Percentiles rank a stretch among this genome's conserved stretches.
Evolutionary conservation across 108 stramenopile species (phyloP).

Genomic region (Skeletonema grethae): DNA sequence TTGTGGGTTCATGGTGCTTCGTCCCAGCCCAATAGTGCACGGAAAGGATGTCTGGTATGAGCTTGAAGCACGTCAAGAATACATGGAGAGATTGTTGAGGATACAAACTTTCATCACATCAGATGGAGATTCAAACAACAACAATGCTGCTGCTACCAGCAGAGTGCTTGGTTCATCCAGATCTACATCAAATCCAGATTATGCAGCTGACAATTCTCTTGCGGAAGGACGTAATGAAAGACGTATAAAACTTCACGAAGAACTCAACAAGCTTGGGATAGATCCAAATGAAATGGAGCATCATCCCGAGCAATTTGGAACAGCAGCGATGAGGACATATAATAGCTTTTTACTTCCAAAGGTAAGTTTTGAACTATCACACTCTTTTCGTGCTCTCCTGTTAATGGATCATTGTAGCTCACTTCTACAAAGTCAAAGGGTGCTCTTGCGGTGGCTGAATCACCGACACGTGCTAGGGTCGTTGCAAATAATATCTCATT

Average conservation of each 20-base stretch:
- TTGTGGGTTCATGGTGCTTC: constrained; percentile 70
- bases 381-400: neutral
- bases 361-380: neutral
- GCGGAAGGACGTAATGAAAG: constrained; percentile 43
- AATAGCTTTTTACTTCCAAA: constrained; percentile 57
- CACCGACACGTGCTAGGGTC: constrained; percentile 52
- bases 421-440: constrained; percentile 37
- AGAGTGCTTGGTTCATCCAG: constrained; percentile 10
- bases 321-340: constrained; percentile 55
- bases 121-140: neutral
- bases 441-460: constrained; percentile 57
- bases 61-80: constrained; percentile 37
- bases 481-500: constrained; percentile 65
- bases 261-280: constrained; percentile 44
- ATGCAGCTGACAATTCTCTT: constrained; percentile 32
- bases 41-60: constrained; percentile 86
- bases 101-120: constrained; percentile 4
- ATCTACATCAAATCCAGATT: constrained; percentile 44
- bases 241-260: constrained; percentile 37
- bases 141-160: neutral
- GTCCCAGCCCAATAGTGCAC: constrained; percentile 72
- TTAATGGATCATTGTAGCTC: neutral
- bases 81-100: constrained; percentile 9
- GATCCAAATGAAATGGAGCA: constrained; percentile 39
- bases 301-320: constrained; percentile 46